Evolutionary conservation across 306 rosid species (phyloP), one percentile per base, ranked within the genome.

Genomic region (Cucurbita argyrosperma): DNA sequence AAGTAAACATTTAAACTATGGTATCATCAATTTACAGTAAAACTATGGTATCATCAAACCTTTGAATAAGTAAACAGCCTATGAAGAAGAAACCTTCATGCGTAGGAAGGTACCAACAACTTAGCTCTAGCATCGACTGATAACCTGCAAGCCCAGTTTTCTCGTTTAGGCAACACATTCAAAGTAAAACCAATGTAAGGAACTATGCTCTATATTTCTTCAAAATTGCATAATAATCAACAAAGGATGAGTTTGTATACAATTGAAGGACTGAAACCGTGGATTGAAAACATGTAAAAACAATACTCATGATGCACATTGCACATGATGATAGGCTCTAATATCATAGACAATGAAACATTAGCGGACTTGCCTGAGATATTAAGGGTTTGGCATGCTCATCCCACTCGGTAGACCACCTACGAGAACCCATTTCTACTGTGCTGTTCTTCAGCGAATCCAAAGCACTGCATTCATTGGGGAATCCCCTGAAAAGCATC

Each of bases 401-500:
- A 78, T 90, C 98, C 98, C 98, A 93, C 80, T 86, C 98, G 35
- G 87, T 76, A 80, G 83, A 72, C 98, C 98, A 93, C 65, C 85
- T 89, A 35, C 87, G 76, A 45, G 86, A 89, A 74, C 90, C 80
- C 21, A 81, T 87, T 83, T 89, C 94, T 64, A 89, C 40, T 46
- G 89, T 88, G 66, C 96, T 96, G 39, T 84, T 59, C 76, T 81
- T 86, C 19, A 93, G 88, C 54, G 71, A 81, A 76, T 84, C 84
- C 63, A 93, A 52, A 50, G 84, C 77, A 80, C 84, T 84, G 63
- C 96, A 88, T 75, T 81, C 88, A 61, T 81, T 82, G 47, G 97
- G 98, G 82, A 93, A 93, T 77, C 96, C 98, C 86, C 88, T 90
- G 66, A 93, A 86, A 55, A 93, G 88, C 87, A 84, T 84, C 97